Evolutionary conservation across 257 asterid species (phyloP).

Genomic region (Fraxinus cuspidata): DNA sequence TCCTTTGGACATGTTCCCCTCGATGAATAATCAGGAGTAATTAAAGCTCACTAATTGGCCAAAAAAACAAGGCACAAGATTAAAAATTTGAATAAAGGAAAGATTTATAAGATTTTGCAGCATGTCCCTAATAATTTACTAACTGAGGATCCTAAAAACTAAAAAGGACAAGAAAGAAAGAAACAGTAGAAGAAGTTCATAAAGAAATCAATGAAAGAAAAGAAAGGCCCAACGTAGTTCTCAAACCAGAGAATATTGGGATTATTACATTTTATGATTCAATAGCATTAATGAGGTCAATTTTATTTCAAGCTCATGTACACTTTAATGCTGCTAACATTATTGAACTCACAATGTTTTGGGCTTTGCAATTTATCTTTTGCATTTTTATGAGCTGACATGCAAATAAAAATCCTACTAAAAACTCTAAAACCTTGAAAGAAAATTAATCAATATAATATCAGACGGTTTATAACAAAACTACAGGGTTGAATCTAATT

Average conservation of each 20-base stretch:
- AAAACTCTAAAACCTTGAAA: background rate
- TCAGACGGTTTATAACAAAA: background rate
- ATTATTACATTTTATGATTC: background rate
- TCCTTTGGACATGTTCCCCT: background rate
- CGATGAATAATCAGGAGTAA: conserved; percentile 17
- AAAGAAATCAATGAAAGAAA: background rate
- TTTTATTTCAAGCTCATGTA: background rate
- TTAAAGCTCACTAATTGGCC: background rate
- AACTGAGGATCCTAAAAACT: background rate
- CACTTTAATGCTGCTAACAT: background rate
- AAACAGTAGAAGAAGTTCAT: background rate
- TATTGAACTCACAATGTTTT: background rate
- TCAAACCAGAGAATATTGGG: background rate
- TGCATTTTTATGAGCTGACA: background rate
- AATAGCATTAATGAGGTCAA: background rate
- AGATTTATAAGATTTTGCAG: conserved; percentile 2
- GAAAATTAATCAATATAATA: background rate
- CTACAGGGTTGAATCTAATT: background rate
- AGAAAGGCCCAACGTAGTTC: background rate
- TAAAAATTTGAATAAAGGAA: background rate
- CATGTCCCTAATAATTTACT: conserved; percentile 5
- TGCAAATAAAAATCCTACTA: background rate
- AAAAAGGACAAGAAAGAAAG: background rate
- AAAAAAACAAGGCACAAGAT: background rate
- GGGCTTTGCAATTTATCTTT: background rate